Evolutionary conservation across 1,284 basidiomycete genomes (phyloP), one percentile per base, ranked within the genome.

Genomic region (Agroathelia rolfsii): DNA sequence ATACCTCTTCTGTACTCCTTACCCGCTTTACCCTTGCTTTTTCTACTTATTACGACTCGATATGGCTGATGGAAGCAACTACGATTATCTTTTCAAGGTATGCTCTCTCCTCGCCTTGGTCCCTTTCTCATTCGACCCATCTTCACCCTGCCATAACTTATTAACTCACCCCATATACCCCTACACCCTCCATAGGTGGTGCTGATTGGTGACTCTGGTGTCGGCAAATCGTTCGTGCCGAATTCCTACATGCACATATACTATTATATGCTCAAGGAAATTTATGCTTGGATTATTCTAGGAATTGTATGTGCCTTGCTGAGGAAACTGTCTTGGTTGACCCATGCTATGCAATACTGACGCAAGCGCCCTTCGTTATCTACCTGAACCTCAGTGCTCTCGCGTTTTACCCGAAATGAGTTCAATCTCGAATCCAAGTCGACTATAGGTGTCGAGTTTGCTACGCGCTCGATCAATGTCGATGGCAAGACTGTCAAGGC

Each of bases 361-460:
- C 30, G 11, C 13, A 9, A 6, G n/a, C 27, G 6, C 11, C 17
- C 26, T 18, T n/a, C 23, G 22, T 10, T 33, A 29, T 21, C 3
- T 24, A 14, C 17, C 4, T 14, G 8, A 36, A 64, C 21, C 15
- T 13, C 49, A 84, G 80, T 84, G 56, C 80, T 85, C 49, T 82
- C 89, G 62, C 87, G 92, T 56, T 99, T 99, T 77, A 98, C 94
- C 44, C 79, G 94, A 46, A 97, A 97, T 57, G 94, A 97, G 64
- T 99, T 98, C 77, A 95, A 94, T 67, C 75, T 95, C 51, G 94
- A 98, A 56, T 93, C 89, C 40, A 97, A 97, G 66, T 95, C 92
- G 41, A 98, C 94, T 14, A 98, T 99, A 58, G 94, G 94, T 39
- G 95, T 99, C 50, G 95, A 99, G 62, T 98, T 99, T 54, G 94